Percentiles rank a stretch among this genome's conserved stretches.
phyloP scores from a whole-genome alignment of 2,329 filamentous ascomycete species.

The Ophiostoma piceae region DNA sequence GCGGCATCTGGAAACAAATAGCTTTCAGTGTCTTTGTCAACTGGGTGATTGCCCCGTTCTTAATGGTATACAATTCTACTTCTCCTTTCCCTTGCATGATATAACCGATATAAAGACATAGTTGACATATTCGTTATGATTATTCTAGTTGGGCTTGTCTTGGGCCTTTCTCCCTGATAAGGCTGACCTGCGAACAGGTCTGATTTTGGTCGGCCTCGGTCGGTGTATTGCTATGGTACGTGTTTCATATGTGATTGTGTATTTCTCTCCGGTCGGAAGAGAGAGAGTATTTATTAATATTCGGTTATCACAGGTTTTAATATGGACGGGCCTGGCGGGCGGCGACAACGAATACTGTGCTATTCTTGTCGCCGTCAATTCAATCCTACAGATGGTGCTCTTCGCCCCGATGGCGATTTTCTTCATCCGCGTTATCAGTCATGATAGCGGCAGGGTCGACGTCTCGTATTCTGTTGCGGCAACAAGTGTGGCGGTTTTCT shows the following conservation, averaged over 20 bases:
- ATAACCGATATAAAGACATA: too few species aligned
- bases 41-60: slow-evolving; percentile 74
- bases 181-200: slow-evolving; percentile 53
- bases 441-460: slow-evolving; percentile 33
- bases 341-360: slow-evolving; percentile 81
- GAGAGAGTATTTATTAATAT: not conserved
- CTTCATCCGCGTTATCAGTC: slow-evolving; percentile 65
- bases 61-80: slow-evolving; percentile 53
- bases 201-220: slow-evolving; percentile 78
- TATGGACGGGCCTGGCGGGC: slow-evolving; percentile 67
- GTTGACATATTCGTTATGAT: slow-evolving; percentile 32
- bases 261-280: too few species aligned
- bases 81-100: too few species aligned
- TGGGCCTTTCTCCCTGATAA: slow-evolving; percentile 64
- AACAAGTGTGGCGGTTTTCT: slow-evolving; percentile 74
- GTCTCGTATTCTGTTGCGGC: slow-evolving; percentile 64
- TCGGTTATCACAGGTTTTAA: slow-evolving; percentile 32
- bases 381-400: slow-evolving; percentile 66
- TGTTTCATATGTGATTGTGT: not conserved
- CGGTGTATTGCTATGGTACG: slow-evolving; percentile 82
- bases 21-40: slow-evolving; percentile 70
- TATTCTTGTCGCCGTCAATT: slow-evolving; percentile 70
- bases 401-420: slow-evolving; percentile 64
- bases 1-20: slow-evolving; percentile 70
- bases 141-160: slow-evolving; percentile 54